Evolutionary conservation across 2,329 filamentous ascomycete species (phyloP), one percentile per base, ranked within the genome.

Genomic region (Podosphaera xanthii): DNA sequence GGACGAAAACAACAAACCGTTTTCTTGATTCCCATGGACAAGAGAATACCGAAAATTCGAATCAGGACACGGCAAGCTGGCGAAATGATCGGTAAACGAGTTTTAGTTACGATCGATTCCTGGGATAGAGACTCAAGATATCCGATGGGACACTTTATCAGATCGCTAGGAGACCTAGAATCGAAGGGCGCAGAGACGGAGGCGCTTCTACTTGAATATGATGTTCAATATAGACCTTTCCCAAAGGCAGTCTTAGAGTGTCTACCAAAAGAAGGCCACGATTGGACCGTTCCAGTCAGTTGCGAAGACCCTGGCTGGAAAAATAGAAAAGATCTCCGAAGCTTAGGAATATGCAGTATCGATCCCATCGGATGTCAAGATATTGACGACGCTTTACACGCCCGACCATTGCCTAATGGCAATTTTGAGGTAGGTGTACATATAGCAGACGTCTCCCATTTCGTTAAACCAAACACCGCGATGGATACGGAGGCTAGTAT

Each of bases 391-490:
- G 92, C 92, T 22, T 79, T 98, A 5, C 94, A 98, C 71, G 90
- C 92, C 5, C 79, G 83, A 61, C 77, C 78, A 57, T 74, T 98
- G 31, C 84, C 88, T 0, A 97, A 97, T 67, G 92, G 94, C 50
- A 96, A 97, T 70, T 90, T 83, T 64, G 88, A 97, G 71, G 89
- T 98, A 8, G 92, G 92, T 63, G 92, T 98, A 14, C 94, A 98
- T 71, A 98, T 98, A 71, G 94, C 92, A 35, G 92, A 98, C 71
- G 92, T 98, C n/a, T 97, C 92, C 8, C 86, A 98, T 72, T 98
- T 98, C 69, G 92, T 98, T 67, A 94, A 92, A 72, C 90, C 94
- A 34, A 89, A 87, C 70, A 98, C 91, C 67, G 85, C 92, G 59
- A 98, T 98, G 92, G 94, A 98, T 69, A 80, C 83, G 55, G 92